Evolutionary conservation across 441 rosid species (phyloP).

Genomic region (Adansonia rubrostipa): DNA sequence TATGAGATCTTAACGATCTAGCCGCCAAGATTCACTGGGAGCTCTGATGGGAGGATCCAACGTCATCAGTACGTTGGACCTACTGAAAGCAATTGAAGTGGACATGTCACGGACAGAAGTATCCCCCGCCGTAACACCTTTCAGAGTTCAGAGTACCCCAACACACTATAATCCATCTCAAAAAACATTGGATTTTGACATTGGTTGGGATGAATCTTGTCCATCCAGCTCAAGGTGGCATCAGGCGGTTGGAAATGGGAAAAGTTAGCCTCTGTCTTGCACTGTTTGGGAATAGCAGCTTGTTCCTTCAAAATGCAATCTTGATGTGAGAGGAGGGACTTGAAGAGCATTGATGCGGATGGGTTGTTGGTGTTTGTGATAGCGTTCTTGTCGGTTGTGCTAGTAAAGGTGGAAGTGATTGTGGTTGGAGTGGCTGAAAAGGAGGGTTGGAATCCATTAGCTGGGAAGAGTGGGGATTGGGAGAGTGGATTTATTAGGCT

Average conservation of each 20-base stretch:
- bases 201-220: constrained; percentile 41
- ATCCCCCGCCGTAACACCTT: constrained; percentile 26
- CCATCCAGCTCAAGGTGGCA: constrained; percentile 42
- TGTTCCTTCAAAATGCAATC: constrained; percentile 47
- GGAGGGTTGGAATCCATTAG: constrained; percentile 33
- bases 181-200: constrained; percentile 49
- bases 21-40: constrained; percentile 36
- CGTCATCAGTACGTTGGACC: constrained; percentile 51
- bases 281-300: constrained; percentile 47
- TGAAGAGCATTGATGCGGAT: constrained; percentile 51
- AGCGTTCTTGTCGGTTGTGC: constrained; percentile 27
- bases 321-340: constrained; percentile 58
- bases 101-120: constrained; percentile 41
- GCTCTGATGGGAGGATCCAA: constrained; percentile 48
- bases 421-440: constrained; percentile 21
- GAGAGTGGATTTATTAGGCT: constrained; percentile 49
- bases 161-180: constrained; percentile 48
- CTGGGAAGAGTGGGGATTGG: constrained; percentile 37
- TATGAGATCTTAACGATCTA: constrained; percentile 15
- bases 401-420: constrained; percentile 7
- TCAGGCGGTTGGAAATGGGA: constrained; percentile 43
- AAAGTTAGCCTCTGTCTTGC: constrained; percentile 58
- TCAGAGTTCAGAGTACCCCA: constrained; percentile 41
- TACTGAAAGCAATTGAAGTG: constrained; percentile 49
- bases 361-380: constrained; percentile 29